Evolutionary conservation across 225 moss, liverwort and hornwort genomes (phyloP), one percentile per base, ranked within the genome.

Genomic region (Rhytidiadelphus loreus): DNA sequence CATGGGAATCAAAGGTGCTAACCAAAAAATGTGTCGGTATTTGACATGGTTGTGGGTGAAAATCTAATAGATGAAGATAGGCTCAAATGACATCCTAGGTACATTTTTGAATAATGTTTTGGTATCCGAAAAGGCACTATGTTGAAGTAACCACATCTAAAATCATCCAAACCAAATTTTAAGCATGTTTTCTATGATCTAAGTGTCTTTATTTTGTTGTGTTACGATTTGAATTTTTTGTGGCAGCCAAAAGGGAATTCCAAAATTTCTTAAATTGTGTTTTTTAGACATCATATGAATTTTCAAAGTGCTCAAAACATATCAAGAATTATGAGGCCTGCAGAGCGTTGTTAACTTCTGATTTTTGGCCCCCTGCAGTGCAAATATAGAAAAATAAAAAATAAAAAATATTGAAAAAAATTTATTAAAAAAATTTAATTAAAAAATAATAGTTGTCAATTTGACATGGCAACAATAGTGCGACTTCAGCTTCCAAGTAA

Each of bases 101-200:
- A 4, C n/a, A 78, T n/a, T 56, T 77, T 26, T 4, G 0, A 37
- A 56, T 37, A 26, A 56, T n/a, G 4, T 78, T 78, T 78, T n/a
- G 7, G 6, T 26, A 7, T 57, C 0, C 0, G 0, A 4, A 26
- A 78, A 57, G 9, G 11, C 11, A 57, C 0, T 0, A 0, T 26
- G 25, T 53, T 56, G 2, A 26, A n/a, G 7, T 56, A n/a, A 56
- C 4, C 2, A n/a, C 1, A 25, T 56, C 10, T 57, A 17, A n/a
- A 56, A 57, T n/a, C 7, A 26, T n/a, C 7, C 7, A n/a, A 56
- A n/a, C 2, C 25, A 78, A n/a, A 78, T 78, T 78, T n/a, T 53
- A n/a, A 78, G 7, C 1, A 57, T 11, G 57, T 18, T 78, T 37
- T 78, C 3, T 25, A 7, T n/a, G 4, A n/a, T 37, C 3, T 24